These are phyloP conservation scores for Dillenia suffruticosa DNA, from an alignment of 164 flowering plant species.

Conservation along the genomic window DNA sequence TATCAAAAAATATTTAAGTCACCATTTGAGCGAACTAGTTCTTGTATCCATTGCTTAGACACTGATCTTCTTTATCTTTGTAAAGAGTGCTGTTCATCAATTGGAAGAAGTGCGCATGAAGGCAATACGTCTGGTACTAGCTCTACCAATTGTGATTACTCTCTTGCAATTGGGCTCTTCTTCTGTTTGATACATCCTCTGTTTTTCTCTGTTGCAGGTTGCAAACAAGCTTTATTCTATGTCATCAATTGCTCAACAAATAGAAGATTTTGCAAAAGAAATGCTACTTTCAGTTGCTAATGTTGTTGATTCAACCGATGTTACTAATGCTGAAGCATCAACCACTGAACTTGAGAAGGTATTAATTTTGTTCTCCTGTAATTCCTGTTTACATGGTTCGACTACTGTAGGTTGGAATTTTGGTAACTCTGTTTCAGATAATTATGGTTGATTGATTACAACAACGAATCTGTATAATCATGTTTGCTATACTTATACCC, in stretches of 20 bases:
- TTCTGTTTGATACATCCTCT: constrained; percentile 4
- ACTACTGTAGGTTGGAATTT: neutral
- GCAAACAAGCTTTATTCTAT: constrained; percentile 94
- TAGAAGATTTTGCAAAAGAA: constrained; percentile 88
- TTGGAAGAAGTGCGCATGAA: constrained; percentile 93
- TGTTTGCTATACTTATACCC: neutral
- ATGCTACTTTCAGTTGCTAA: constrained; percentile 50
- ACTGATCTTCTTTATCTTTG: constrained; percentile 10
- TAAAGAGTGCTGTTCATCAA: constrained; percentile 87
- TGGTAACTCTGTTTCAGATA: neutral
- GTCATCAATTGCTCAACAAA: constrained; percentile 59
- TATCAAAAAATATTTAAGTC: too few relatives aligned
- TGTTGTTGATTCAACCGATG: constrained; percentile 22
- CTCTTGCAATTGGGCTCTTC: neutral
- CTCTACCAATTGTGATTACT: neutral
- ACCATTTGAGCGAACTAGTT: too few relatives aligned
- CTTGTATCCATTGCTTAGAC: too few relatives aligned
- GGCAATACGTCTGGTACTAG: constrained; percentile 92
- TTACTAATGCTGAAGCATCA: constrained; percentile 33
- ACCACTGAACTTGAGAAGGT: constrained; percentile 45
- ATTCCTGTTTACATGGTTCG: neutral
- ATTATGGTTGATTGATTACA: neutral
- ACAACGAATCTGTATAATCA: neutral
- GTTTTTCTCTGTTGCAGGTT: constrained; percentile 47
- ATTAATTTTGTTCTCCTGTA: neutral